Evolutionary conservation across 768 basidiomycete species (phyloP), one percentile per base, ranked within the genome.

Genomic region (Agrocybe pediades): DNA sequence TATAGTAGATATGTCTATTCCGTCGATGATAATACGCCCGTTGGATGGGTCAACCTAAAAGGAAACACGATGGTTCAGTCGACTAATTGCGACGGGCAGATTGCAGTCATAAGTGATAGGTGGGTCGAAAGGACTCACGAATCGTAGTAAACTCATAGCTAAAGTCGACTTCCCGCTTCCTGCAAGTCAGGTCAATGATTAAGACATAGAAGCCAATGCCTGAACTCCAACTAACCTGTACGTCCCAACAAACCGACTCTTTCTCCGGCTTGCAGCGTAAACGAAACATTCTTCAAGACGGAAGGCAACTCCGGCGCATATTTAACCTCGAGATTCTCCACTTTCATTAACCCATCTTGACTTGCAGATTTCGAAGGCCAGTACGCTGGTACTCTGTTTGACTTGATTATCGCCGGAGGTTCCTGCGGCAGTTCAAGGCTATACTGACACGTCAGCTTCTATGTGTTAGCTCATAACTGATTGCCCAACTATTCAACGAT

Each of bases 241-340:
- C 93, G 78, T 8, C 93, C 93, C 19, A 95, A 71, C 21, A 95
- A 70, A 9, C 93, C 93, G 26, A 96, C 76, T 24, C 92, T 82
- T 67, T 96, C 94, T n/a, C 82, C 80, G 0, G 87, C 82, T 57
- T 81, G 81, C 51, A 95, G 70, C 0, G 76, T 68, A 68, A 95
- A 94, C 1, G 89, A 90, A 4, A 93, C 75, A 29, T 81, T 78
- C 51, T 87, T 87, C 30, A 95, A 73, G 0, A 95, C 92, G 0
- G 88, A 74, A 0, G 93, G 92, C 9, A 95, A 77, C 48, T 95
- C 92, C 0, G 90, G 87, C 0, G 90, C 83, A 67, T 95, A 95
- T 68, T 86, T 90, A 66, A 95, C 73, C 16, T 82, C 83, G 20
- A 96, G 72, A 56, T 94, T 81, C 60, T 94, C 86, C 0, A 91